Evolutionary conservation across 176 grass and related monocot genomes (phyloP), one percentile per base, ranked within the genome.

Genomic region (Carex pumila): DNA sequence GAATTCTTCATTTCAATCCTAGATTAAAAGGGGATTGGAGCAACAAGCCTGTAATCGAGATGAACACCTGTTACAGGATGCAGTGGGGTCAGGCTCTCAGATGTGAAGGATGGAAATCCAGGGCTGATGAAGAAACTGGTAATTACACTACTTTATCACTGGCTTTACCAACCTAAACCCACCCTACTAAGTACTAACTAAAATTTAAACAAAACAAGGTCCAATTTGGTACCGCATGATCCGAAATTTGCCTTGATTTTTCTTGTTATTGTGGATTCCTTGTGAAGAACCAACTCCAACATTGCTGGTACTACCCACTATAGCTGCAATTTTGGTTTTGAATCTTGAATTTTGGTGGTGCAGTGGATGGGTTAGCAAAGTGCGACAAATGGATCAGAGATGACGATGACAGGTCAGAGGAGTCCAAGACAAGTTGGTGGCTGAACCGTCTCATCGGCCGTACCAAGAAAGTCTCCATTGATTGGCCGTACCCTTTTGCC

Each of bases 11-110:
- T 83, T 95, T 99, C 79, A 99, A 99, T 67, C 96, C 96, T 6
- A 85, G 96, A 34, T 92, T 99, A 45, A 91, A 88, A 15, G 96
- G 96, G 0, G 96, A 99, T 84, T 99, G 96, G 96, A 99, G 96
- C 71, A 89, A 85, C 57, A 95, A 90, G 66, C 96, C 93, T 0
- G 93, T 93, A 32, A 99, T 99, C 63, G 96, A 99, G 88, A 91
- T 93, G 89, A 99, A 99, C 84, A 95, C 96, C 41, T 99, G 96
- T 86, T 99, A 99, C 86, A 87, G 96, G 61, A 95, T 95, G 93
- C 96, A 99, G 85, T 99, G 96, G 96, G 96, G 96, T 49, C 87
- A 85, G 6, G 49, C 96, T 2, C 72, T 93, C 43, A 86, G 93
- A 2, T 99, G 96, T 10, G 91, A 99, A 36, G 96, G 96, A 17